Evolutionary conservation across 208 protist genomes (phyloP).

Genomic region (Trypanosoma avium): DNA sequence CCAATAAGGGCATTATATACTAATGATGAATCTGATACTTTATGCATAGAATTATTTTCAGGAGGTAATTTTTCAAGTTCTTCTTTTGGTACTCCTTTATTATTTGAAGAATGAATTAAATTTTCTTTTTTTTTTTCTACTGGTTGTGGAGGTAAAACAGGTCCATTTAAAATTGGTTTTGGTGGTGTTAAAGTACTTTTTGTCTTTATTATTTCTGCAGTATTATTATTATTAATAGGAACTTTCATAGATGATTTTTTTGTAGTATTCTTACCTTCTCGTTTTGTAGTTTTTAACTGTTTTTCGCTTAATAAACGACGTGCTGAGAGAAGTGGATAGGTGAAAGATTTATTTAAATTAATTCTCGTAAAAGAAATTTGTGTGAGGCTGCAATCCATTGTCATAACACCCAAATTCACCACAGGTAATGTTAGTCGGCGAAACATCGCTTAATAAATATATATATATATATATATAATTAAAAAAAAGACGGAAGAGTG

Average conservation of each 20-base stretch:
- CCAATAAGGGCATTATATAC: constrained; percentile 86
- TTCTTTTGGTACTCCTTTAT: background rate
- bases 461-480: constrained; percentile 30
- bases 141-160: background rate
- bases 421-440: constrained; percentile 4
- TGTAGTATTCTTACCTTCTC: background rate
- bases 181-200: background rate
- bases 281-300: background rate
- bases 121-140: background rate
- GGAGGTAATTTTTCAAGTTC: constrained; percentile 9
- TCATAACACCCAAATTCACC: constrained; percentile 1
- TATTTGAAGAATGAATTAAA: too few relatives aligned
- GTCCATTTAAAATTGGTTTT: background rate
- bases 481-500: too few relatives aligned
- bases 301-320: constrained; percentile 12
- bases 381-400: too few relatives aligned
- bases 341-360: too few relatives aligned
- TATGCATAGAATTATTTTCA: background rate
- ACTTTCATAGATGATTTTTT: background rate
- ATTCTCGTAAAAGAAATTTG: too few relatives aligned
- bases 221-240: background rate
- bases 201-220: background rate
- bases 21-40: constrained; percentile 28
- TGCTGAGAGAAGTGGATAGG: constrained; percentile 6
- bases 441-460: constrained; percentile 9